Conservation (phyloP, 768 basidiomycete species). For the Collybia sordida region DNA sequence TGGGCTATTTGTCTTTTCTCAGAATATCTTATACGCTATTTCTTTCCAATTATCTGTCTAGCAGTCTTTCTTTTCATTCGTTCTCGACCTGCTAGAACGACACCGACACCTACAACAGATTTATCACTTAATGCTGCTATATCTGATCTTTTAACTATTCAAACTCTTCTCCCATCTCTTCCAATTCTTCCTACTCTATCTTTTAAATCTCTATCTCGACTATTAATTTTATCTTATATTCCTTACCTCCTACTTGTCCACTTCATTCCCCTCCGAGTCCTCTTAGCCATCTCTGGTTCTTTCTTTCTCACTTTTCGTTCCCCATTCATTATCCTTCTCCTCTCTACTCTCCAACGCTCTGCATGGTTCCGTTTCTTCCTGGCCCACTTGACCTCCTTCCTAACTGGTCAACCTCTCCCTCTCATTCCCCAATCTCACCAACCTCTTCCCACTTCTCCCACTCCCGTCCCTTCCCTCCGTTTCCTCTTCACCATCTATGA, state of each 20-base stretch:
- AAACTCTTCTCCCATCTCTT: slow-evolving; percentile 50
- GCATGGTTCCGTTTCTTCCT: slow-evolving; percentile 66
- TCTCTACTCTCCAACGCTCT: slow-evolving; percentile 57
- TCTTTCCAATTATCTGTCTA: slow-evolving; percentile 10
- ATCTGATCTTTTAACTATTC: slow-evolving; percentile 65
- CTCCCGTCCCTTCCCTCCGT: slow-evolving; percentile 49
- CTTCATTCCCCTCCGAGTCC: slow-evolving; percentile 59
- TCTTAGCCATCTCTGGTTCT: slow-evolving; percentile 60
- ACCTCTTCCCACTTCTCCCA: slow-evolving; percentile 24
- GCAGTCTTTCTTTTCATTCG: slow-evolving; percentile 1
- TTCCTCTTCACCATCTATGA: slow-evolving; percentile 92
- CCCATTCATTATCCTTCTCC: slow-evolving; percentile 60
- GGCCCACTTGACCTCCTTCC: slow-evolving; percentile 48
- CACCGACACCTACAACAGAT: slow-evolving; percentile 49
- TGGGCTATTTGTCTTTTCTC: slow-evolving; percentile 74
- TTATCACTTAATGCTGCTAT: slow-evolving; percentile 51
- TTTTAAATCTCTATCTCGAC: slow-evolving; percentile 47
- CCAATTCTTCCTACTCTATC: slow-evolving; percentile 24
- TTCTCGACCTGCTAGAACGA: slow-evolving; percentile 10
- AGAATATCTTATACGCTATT: slow-evolving; percentile 44
- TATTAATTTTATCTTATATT: slow-evolving; percentile 52
- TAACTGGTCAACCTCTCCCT: slow-evolving; percentile 59
- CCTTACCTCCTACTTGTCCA: slow-evolving; percentile 69
- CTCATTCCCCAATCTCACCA: slow-evolving; percentile 34
- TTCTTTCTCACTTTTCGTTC: slow-evolving; percentile 62